phyloP scores from a whole-genome alignment of 306 rosid species.

The Mimosa pudica region DNA sequence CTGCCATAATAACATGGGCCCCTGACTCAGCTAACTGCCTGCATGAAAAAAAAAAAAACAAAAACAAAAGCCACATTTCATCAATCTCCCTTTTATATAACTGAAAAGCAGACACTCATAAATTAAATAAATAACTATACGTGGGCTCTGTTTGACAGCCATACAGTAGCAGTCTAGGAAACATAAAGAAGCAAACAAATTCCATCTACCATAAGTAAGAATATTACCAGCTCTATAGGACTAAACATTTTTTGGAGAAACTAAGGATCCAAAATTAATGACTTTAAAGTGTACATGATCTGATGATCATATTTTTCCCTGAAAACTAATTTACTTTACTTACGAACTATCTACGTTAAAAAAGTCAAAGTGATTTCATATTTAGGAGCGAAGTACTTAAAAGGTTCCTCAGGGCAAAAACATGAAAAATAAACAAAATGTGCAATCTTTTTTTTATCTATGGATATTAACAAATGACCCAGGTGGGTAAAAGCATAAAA shows the following conservation, averaged over 20 bases:
- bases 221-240: no score
- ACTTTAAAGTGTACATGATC: no score
- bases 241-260: no score
- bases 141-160: slow-evolving; percentile 26
- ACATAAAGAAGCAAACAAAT: not conserved
- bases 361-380: no score
- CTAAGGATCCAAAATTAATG: no score
- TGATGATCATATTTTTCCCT: no score
- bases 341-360: no score
- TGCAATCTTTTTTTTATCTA: not conserved
- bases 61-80: slow-evolving; percentile 3
- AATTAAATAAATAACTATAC: not conserved
- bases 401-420: not conserved
- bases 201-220: slow-evolving; percentile 16
- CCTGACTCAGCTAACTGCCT: slow-evolving; percentile 98
- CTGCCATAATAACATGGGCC: slow-evolving; percentile 98
- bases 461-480: not conserved
- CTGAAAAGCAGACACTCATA: slow-evolving; percentile 12
- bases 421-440: not conserved
- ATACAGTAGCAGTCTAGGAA: not conserved
- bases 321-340: no score
- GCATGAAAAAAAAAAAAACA: slow-evolving; percentile 35
- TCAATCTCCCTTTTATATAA: not conserved
- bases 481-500: not conserved
- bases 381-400: not conserved